phyloP scores from a whole-genome alignment of 108 stramenopile species.

The Skeletonema potamos region DNA sequence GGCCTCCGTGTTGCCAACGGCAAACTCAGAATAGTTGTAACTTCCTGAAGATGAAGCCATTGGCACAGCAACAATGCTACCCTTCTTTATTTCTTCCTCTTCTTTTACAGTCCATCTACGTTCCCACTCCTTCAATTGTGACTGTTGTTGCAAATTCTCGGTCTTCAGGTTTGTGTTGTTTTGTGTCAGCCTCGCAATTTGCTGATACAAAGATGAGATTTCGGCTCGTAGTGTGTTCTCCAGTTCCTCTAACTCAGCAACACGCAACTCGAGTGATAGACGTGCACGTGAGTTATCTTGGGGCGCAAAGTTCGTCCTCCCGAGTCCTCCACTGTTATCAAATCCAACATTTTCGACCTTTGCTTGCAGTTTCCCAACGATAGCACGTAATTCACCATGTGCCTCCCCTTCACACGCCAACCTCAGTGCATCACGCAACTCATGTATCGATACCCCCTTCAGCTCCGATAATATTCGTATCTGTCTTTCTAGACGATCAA shows the following conservation, averaged over 20 bases:
- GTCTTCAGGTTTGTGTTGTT: conserved; percentile 44
- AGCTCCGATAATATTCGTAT: conserved; percentile 66
- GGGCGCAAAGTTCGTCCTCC: conserved; percentile 26
- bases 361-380: conserved; percentile 53
- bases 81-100: conserved; percentile 25
- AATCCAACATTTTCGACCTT: conserved; percentile 45
- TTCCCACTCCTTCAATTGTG: conserved; percentile 32
- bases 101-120: conserved; percentile 26
- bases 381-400: conserved; percentile 61
- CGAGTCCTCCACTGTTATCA: not conserved
- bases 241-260: conserved; percentile 81
- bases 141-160: conserved; percentile 42
- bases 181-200: conserved; percentile 38
- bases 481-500: conserved; percentile 75
- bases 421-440: conserved; percentile 58
- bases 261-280: conserved; percentile 65
- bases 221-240: conserved; percentile 56
- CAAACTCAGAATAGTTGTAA: conserved; percentile 39
- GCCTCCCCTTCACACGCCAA: conserved; percentile 72
- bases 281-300: conserved; percentile 47
- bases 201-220: conserved; percentile 50
- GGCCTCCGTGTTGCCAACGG: not conserved
- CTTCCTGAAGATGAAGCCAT: conserved; percentile 14
- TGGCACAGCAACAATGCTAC: conserved; percentile 11
- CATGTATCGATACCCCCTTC: conserved; percentile 61